phyloP scores from a whole-genome alignment of 2,329 filamentous ascomycete genomes.

The Alternaria gansuensis region DNA sequence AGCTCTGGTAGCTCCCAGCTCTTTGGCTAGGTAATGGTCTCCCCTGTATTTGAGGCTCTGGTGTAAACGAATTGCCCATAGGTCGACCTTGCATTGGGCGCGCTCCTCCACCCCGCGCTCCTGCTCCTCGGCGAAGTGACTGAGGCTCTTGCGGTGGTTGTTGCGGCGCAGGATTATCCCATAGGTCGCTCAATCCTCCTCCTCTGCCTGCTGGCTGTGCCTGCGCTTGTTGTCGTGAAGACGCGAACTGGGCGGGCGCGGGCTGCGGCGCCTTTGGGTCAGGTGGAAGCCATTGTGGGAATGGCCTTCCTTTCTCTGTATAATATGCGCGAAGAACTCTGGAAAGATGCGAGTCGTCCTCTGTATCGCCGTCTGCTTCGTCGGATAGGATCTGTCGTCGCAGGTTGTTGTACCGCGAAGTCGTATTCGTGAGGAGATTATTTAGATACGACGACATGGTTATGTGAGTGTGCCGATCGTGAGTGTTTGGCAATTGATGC shows the following conservation, averaged over 20 bases:
- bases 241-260: conserved; percentile 61
- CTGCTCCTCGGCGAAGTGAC: conserved; percentile 57
- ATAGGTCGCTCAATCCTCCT: conserved; percentile 67
- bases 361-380: conserved; percentile 63
- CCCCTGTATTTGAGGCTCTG: conserved; percentile 54
- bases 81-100: conserved; percentile 40
- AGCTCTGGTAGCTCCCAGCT: conserved; percentile 76
- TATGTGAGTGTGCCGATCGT: conserved; percentile 2
- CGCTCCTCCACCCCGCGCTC: conserved; percentile 52
- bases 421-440: conserved; percentile 69
- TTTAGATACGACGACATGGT: conserved; percentile 77
- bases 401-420: conserved; percentile 66
- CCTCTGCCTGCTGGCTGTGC: conserved; percentile 43
- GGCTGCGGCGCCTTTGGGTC: conserved; percentile 77
- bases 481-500: conserved; percentile 1
- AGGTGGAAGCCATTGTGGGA: conserved; percentile 87
- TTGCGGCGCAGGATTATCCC: conserved; percentile 59
- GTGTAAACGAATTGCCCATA: conserved; percentile 45
- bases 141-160: conserved; percentile 52
- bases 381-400: conserved; percentile 72
- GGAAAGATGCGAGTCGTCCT: conserved; percentile 95
- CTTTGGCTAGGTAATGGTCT: conserved; percentile 76
- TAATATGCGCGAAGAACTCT: conserved; percentile 94
- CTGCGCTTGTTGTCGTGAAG: conserved; percentile 52
- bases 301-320: conserved; percentile 80